Evolutionary conservation across 1,284 basidiomycete genomes (phyloP).

Genomic region (Cryptococcus sp.): DNA sequence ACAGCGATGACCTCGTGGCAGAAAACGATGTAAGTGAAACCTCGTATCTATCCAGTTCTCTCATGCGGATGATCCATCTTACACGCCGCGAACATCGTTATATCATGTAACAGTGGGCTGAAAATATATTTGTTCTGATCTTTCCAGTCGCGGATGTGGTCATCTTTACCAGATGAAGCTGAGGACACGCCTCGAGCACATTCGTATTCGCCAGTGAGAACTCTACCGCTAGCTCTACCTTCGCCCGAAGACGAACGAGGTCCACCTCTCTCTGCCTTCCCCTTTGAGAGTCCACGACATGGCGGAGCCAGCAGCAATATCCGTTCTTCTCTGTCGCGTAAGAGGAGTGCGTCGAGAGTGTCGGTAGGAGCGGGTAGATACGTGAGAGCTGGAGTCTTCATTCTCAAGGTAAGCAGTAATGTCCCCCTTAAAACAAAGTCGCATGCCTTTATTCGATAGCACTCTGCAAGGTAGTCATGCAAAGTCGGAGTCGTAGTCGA

Average conservation of each 20-base stretch:
- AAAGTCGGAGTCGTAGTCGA: neutral
- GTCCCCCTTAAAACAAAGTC: neutral
- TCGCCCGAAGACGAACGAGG: constrained; percentile 11
- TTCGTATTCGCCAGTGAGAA: constrained; percentile 12
- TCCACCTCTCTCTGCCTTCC: neutral
- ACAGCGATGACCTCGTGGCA: neutral
- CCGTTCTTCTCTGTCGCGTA: neutral
- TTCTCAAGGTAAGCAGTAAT: constrained; percentile 16
- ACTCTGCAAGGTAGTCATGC: too few species aligned
- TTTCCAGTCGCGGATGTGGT: too few species aligned
- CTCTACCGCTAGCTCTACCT: constrained; percentile 20
- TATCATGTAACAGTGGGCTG: neutral
- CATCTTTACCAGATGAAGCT: too few species aligned
- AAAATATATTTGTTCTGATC: neutral
- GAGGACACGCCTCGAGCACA: too few species aligned
- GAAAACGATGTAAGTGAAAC: neutral
- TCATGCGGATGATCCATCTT: too few species aligned
- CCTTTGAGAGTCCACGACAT: neutral
- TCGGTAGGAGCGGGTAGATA: neutral
- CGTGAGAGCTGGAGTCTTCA: constrained; percentile 8
- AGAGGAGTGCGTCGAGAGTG: neutral
- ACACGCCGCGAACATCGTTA: neutral
- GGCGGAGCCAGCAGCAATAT: neutral
- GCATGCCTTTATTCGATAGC: too few species aligned
- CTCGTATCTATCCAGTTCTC: neutral